Conservation (phyloP, 352 stramenopile species). For the Thraustochytrium sp. region DNA sequence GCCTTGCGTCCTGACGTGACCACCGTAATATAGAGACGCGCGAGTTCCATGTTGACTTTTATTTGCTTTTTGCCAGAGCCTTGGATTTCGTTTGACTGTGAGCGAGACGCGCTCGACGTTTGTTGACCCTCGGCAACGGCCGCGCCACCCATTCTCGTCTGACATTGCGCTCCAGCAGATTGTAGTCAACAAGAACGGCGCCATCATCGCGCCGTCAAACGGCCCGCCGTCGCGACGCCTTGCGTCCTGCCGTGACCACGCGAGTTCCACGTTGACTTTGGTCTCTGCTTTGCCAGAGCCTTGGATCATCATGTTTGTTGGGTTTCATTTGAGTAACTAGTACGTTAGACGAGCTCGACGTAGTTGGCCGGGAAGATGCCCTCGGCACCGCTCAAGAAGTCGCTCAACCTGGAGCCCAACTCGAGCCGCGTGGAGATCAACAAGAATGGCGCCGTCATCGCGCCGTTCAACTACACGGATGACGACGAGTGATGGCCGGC, state of each 20-base stretch:
- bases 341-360: not conserved
- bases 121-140: no score
- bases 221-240: no score
- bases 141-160: no score
- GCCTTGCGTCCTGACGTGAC: not conserved
- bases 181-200: no score
- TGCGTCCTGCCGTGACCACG: no score
- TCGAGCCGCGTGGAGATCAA: constrained; percentile 23
- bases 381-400: not conserved
- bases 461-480: constrained; percentile 8
- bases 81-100: no score
- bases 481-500: not conserved
- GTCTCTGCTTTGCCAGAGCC: not conserved
- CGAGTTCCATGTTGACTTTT: no score
- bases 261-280: no score
- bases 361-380: constrained; percentile 6
- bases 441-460: constrained; percentile 3
- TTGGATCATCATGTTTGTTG: not conserved
- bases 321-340: not conserved
- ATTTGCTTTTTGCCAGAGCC: no score
- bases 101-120: no score
- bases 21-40: not conserved
- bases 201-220: no score
- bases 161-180: no score
- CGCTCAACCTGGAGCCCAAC: constrained; percentile 10